Percentiles rank a stretch among this genome's conserved stretches.
Conservation (phyloP, 768 basidiomycete genomes). For the Postia placenta region DNA sequence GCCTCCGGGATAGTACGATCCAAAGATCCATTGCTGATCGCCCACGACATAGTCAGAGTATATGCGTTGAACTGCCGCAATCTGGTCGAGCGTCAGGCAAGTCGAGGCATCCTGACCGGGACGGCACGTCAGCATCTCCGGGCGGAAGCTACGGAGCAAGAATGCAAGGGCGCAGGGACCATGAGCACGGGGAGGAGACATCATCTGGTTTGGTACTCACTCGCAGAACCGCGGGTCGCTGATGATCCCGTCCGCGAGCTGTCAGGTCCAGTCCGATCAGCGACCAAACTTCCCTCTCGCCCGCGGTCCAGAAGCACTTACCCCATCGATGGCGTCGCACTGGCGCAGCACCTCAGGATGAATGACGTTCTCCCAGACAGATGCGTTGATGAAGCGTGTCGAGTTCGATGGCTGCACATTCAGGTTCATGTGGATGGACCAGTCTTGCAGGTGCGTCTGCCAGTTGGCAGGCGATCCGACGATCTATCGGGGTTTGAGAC, state of each 20-base stretch:
- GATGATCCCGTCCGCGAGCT: slow-evolving; percentile 24
- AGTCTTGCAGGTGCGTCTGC: slow-evolving; percentile 19
- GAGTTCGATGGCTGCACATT: slow-evolving; percentile 17
- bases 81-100: slow-evolving; percentile 23
- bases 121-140: slow-evolving; percentile 23
- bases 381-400: slow-evolving; percentile 20
- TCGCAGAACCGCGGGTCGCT: slow-evolving; percentile 18
- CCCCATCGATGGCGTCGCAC: slow-evolving; percentile 28
- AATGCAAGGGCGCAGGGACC: neutral
- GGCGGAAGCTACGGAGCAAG: slow-evolving; percentile 18
- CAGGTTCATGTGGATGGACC: slow-evolving; percentile 19
- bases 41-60: slow-evolving; percentile 23
- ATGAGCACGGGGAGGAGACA: too few species aligned
- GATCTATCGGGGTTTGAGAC: too few species aligned
- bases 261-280: too few species aligned
- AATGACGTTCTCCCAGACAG: slow-evolving; percentile 22
- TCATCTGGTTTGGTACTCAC: too few species aligned
- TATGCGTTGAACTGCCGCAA: slow-evolving; percentile 20
- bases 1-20: slow-evolving; percentile 24
- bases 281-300: too few species aligned
- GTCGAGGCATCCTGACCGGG: slow-evolving; percentile 17
- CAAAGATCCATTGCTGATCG: slow-evolving; percentile 19
- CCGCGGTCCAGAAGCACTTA: too few species aligned
- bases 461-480: slow-evolving; percentile 26
- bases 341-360: slow-evolving; percentile 26